Evolutionary conservation across 1,284 basidiomycete species (phyloP), one percentile per base, ranked within the genome.

Genomic region (Pterulicium gracile): DNA sequence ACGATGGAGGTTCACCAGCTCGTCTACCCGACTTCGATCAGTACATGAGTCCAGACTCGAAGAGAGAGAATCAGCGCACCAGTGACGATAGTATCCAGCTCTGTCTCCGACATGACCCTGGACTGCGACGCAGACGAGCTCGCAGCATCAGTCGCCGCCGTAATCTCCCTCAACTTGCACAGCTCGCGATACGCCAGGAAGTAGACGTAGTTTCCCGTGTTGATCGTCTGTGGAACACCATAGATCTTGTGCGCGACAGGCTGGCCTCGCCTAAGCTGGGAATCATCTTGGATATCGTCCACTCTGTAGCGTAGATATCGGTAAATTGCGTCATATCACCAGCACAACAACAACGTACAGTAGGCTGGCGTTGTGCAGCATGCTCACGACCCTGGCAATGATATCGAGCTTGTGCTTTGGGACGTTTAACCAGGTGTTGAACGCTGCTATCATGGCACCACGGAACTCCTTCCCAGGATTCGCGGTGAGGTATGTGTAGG

Each of bases 251-350:
- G 94, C 0, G 91, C 81, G 13, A 95, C 93, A 36, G 89, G 96
- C 19, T 81, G 73, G 0, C 95, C 94, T 47, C 94, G 66, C 5
- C 96, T 73, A 20, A 98, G 71, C 55, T 94, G 88, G 0, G 92
- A 91, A 53, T 89, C 88, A 58, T 99, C 96, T 63, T 99, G 92
- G 32, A 99, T 95, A 60, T 99, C 96, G 61, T 98, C 96, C 57
- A 99, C 82, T 54, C 90, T 93, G 57, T 42, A 24, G 18, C 21
- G n/a, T 15, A 43, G 18, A 17, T 39, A 42, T 23, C 24, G 19
- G 5, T 39, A 17, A 17, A 4, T n/a, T n/a, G n/a, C n/a, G n/a
- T n/a, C n/a, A n/a, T n/a, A n/a, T n/a, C n/a, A n/a, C n/a, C n/a
- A n/a, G 42, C 40, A 24, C 40, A 5, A 27, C 4, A 27, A 14